A percentile compares a stretch with the other conserved stretches of the same genome.
Evolutionary conservation across 768 basidiomycete species (phyloP).

Genomic region (Calvatia gigantea): DNA sequence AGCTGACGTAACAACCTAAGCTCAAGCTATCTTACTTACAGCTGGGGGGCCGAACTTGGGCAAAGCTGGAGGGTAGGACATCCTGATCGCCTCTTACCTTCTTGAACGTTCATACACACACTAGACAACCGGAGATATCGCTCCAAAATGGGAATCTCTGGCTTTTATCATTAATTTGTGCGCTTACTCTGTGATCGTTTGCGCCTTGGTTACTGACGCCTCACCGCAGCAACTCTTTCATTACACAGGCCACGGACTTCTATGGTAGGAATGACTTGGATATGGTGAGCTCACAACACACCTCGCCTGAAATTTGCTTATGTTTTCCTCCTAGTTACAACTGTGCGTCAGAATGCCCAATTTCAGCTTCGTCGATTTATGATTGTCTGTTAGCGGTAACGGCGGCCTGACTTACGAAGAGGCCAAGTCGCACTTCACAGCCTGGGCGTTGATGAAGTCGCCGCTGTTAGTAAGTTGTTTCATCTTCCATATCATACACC

Average conservation of each 20-base stretch:
- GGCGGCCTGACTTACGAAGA: slow-evolving; percentile 62
- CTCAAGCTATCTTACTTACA: slow-evolving; percentile 12
- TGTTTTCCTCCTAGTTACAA: slow-evolving; percentile 40
- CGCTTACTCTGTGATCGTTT: slow-evolving; percentile 19
- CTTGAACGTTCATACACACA: slow-evolving; percentile 2
- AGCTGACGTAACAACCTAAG: neutral
- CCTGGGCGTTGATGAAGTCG: slow-evolving; percentile 69
- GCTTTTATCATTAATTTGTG: slow-evolving; percentile 54
- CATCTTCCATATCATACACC: neutral
- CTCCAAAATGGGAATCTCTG: slow-evolving; percentile 47
- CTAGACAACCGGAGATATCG: slow-evolving; percentile 53
- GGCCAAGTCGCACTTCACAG: slow-evolving; percentile 66
- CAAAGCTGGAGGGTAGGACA: slow-evolving; percentile 65
- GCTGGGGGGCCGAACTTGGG: slow-evolving; percentile 54
- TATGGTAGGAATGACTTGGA: slow-evolving; percentile 70
- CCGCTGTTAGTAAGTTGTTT: slow-evolving; percentile 50
- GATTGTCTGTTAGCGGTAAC: slow-evolving; percentile 45
- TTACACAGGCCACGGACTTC: slow-evolving; percentile 59
- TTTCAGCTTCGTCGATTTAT: slow-evolving; percentile 1
- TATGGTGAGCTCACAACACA: slow-evolving; percentile 38
- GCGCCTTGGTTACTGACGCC: slow-evolving; percentile 3
- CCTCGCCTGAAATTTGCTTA: neutral
- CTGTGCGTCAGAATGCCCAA: slow-evolving; percentile 32
- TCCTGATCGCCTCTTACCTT: neutral
- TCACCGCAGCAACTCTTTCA: slow-evolving; percentile 56